A percentile compares a stretch with the other conserved stretches of the same genome.
Evolutionary conservation across 1,139 yeast genomes (phyloP).

Genomic region (Candida sp.): DNA sequence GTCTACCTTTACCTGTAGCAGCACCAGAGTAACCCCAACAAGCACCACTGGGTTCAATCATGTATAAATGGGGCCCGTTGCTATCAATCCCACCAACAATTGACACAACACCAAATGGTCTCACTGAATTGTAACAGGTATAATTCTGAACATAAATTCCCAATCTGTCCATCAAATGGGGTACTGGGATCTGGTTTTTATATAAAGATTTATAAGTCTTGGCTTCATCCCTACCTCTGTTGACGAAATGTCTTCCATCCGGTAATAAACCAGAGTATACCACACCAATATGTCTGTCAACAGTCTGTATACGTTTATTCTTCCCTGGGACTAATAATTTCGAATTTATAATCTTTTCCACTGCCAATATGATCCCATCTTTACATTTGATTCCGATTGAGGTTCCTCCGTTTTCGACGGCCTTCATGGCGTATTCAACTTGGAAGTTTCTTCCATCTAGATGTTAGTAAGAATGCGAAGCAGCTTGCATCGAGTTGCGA

Average conservation of each 20-base stretch:
- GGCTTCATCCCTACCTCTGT: conserved; percentile 92
- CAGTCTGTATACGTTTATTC: conserved; percentile 86
- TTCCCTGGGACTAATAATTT: conserved; percentile 86
- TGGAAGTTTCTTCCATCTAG: conserved; percentile 97
- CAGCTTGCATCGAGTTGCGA: no score
- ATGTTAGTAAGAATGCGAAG: conserved; percentile 9
- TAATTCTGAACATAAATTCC: conserved; percentile 95
- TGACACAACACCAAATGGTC: conserved; percentile 96
- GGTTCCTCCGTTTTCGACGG: conserved; percentile 97
- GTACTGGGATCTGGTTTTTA: conserved; percentile 73
- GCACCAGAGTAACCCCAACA: conserved; percentile 98
- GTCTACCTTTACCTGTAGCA: conserved; percentile 98
- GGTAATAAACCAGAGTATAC: conserved; percentile 94
- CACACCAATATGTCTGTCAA: conserved; percentile 92
- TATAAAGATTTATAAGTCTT: conserved; percentile 73
- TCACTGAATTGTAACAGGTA: conserved; percentile 93
- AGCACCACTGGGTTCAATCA: conserved; percentile 97
- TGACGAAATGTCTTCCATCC: conserved; percentile 93
- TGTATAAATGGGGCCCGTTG: conserved; percentile 86
- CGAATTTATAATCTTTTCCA: conserved; percentile 85
- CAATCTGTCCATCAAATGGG: conserved; percentile 81
- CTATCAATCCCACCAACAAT: conserved; percentile 93
- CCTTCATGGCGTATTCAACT: conserved; percentile 96
- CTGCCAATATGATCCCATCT: conserved; percentile 94
- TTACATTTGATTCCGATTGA: conserved; percentile 88